These are phyloP conservation scores for Naegleria lovaniensis DNA, from an alignment of 208 protist species.

Conservation along the genomic window DNA sequence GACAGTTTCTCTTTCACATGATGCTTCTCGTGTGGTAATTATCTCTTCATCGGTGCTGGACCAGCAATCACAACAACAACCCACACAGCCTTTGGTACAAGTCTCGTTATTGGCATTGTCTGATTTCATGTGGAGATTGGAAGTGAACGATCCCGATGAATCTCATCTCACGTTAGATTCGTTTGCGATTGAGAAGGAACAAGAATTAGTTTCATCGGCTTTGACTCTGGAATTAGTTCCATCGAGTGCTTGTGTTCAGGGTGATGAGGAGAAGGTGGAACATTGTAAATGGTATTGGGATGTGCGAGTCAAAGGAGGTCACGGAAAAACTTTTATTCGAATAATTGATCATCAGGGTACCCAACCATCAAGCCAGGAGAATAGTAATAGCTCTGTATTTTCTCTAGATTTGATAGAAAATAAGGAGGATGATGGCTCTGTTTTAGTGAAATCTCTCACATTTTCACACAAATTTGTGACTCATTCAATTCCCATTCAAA, in stretches of 20 bases:
- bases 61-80: no score
- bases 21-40: no score
- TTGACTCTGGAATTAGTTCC: neutral
- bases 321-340: neutral
- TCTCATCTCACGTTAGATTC: neutral
- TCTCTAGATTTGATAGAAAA: neutral
- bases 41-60: no score
- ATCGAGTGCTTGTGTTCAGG: no score
- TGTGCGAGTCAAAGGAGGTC: neutral
- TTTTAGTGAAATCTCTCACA: neutral
- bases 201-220: neutral
- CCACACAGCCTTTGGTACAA: neutral
- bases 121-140: neutral
- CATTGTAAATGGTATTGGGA: neutral
- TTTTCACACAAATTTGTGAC: neutral
- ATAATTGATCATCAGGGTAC: neutral
- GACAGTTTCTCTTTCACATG: no score
- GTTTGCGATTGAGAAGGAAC: neutral
- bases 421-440: neutral
- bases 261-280: neutral
- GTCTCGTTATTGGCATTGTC: neutral
- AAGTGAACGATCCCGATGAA: neutral
- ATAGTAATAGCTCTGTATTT: no score
- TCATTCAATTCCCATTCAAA: neutral
- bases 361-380: no score